Base-by-base conservation (phyloP, 2,329 filamentous ascomycete genomes). In the Spiromastix sp. region DNA sequence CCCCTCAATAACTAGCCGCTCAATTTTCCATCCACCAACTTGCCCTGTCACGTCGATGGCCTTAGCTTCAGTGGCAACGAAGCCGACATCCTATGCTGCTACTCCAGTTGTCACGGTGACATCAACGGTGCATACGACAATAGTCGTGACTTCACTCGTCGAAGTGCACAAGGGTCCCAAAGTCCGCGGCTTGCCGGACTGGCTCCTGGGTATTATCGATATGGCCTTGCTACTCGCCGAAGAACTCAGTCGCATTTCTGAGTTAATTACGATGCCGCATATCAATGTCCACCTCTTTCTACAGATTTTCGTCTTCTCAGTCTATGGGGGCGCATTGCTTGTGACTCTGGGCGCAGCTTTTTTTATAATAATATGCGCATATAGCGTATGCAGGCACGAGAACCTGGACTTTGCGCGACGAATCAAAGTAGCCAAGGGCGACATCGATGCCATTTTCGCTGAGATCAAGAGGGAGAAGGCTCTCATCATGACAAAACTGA, bases 321-420 rank as follows among this genome's bases (percentile, higher is more conserved):
- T 40, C 16, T 27, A 25, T 16, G 32, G 9, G 15, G 25, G 34
- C 20, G 8, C n/a, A 7, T 10, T 33, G 8, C 12, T 35, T n/a
- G n/a, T 30, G 6, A 15, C 36, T n/a, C 10, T 40, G 7, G 17
- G 40, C 5, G 24, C 34, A 18, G 13, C 28, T 16, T 27, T 28
- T 10, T 20, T 34, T 15, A 20, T 35, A 16, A 15, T 38, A 4
- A 6, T 31, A 4, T 26, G 21, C 15, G 28, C 32, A 7, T 33
- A 27, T 25, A 25, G 16, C 6, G 18, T 33, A 2, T 40, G 28
- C 35, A 33, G 17, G 18, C 4, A 24, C 4, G 9, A 22, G 10
- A 16, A 13, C 7, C 21, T 19, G 21, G 21, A 35, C 3, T 22
- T 41, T 11, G 21, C 18, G 10, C 29, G 19, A 15, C 37, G 29